Evolutionary conservation across 2,329 filamentous ascomycete species (phyloP), one percentile per base, ranked within the genome.

Genomic region (Penicillium oxalicum): DNA sequence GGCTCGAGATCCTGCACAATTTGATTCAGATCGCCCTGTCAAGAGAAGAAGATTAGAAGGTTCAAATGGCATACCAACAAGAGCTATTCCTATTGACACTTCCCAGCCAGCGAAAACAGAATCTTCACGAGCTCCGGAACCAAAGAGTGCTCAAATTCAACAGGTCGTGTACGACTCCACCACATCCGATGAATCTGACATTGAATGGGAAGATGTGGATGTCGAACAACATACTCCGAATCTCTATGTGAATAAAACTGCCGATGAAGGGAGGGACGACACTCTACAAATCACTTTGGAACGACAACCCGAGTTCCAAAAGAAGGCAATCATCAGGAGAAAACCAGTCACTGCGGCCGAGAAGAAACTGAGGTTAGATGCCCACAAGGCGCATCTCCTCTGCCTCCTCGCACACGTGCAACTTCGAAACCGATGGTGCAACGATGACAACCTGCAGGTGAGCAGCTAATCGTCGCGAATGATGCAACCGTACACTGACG

Each of bases 361-460:
- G 53, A 82, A 77, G 53, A 77, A 75, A 40, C 63, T 77, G 28
- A 81, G 91, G 18, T 66, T 93, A 28, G 79, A 88, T 44, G 77
- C 90, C n/a, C 93, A 98, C 68, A 95, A 91, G 68, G 75, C 83
- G 52, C 91, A 98, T 69, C 56, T 97, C 0, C 72, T 96, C 11
- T 95, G 88, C 64, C 76, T 98, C 2, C 70, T 98, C 12, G 81
- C 83, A 8, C 88, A 97, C 67, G 78, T 84, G 12, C 79, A 87
- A 56, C 75, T 82, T 49, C 82, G 91, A 47, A 98, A 97, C 63
- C 74, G 80, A 47, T 96, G 91, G 89, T 96, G 91, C 70, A 95
- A 95, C 61, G 85, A 91, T 62, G 60, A 72, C 11, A 70, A 77
- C 48, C 80, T 87, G 7, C 88, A 95, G 63, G 77, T 74, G 55